These are phyloP conservation scores for Berberis vulgaris DNA, from an alignment of 164 flowering plant species.

Conservation along the genomic window DNA sequence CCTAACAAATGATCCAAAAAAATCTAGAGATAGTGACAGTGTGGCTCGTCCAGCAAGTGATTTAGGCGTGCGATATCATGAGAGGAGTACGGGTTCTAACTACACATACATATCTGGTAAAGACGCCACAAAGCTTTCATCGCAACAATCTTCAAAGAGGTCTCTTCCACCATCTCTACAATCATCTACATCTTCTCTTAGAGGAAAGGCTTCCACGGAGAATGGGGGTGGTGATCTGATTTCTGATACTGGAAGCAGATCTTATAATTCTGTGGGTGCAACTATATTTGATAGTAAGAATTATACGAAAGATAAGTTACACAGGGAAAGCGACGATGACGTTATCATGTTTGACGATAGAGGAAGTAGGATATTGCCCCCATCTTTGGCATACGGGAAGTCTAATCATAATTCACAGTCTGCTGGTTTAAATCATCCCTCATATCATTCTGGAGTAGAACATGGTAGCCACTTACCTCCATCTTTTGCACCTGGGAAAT, in stretches of 20 bases:
- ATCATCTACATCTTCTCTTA: constrained; percentile 15
- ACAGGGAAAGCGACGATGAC: constrained; percentile 28
- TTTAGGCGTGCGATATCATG: constrained; percentile 4
- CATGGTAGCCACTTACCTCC: too few relatives aligned
- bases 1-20: constrained; percentile 10
- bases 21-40: constrained; percentile 9
- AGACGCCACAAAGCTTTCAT: constrained; percentile 24
- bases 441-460: constrained; percentile 32
- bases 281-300: constrained; percentile 19
- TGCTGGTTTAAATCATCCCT: constrained; percentile 37
- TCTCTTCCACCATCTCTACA: constrained; percentile 45
- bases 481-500: too few relatives aligned
- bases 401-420: constrained; percentile 21
- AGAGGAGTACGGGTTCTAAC: constrained; percentile 10
- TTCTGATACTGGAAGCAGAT: constrained; percentile 20
- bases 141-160: constrained; percentile 31
- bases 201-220: constrained; percentile 20
- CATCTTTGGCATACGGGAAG: constrained; percentile 46
- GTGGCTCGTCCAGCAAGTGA: neutral
- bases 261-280: constrained; percentile 18
- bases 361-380: constrained; percentile 48
- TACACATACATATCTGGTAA: constrained; percentile 16
- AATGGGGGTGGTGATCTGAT: constrained; percentile 24
- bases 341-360: constrained; percentile 27
- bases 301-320: constrained; percentile 19